Evolutionary conservation across 176 grass and related monocot genomes (phyloP).

Genomic region (Canna indica): DNA sequence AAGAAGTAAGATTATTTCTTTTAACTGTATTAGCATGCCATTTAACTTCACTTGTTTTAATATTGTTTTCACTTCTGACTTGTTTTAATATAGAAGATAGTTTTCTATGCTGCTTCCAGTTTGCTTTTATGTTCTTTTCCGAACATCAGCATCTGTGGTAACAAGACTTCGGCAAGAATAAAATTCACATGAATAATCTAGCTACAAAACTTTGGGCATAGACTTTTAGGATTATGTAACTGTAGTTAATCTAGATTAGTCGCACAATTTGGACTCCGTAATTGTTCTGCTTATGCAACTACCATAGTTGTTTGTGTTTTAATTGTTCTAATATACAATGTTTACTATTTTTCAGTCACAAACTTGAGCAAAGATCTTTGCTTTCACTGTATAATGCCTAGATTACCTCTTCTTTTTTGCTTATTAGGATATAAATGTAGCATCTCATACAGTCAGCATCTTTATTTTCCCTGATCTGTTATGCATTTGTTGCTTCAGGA

Average conservation of each 20-base stretch:
- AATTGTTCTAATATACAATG: no score
- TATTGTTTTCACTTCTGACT: neutral
- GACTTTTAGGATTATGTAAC: neutral
- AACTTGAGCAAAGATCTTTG: neutral
- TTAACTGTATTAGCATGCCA: neutral
- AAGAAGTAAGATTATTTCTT: conserved; percentile 33
- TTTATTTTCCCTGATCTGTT: conserved; percentile 1
- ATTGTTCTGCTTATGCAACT: neutral
- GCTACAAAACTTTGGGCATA: neutral
- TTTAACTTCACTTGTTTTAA: neutral
- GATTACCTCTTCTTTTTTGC: neutral
- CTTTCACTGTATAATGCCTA: neutral
- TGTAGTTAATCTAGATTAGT: neutral
- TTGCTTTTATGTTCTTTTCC: no score
- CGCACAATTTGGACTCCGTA: neutral
- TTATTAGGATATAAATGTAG: neutral
- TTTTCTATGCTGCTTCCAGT: no score
- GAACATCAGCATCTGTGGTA: neutral
- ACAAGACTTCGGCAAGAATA: neutral
- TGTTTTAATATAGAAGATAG: neutral
- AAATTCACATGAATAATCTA: neutral
- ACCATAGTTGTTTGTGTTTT: neutral
- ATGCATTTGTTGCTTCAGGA: conserved; percentile 31
- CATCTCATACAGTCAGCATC: conserved; percentile 2
- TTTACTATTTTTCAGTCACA: neutral